These are phyloP conservation scores for Suillus placidus DNA, from an alignment of 768 basidiomycete species.

Conservation along the genomic window DNA sequence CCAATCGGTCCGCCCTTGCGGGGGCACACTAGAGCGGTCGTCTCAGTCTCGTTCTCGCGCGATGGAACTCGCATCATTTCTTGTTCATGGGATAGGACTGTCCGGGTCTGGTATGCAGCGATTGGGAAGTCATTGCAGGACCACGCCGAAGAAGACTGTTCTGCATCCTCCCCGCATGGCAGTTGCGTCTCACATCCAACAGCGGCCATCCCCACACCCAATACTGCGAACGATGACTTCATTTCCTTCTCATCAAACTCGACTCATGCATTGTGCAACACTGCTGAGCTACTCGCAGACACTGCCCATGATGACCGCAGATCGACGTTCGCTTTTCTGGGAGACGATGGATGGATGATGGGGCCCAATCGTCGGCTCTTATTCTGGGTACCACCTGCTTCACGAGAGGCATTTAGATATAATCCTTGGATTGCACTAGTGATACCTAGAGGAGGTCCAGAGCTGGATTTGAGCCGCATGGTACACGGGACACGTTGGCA, in stretches of 20 bases:
- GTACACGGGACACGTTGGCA: neutral
- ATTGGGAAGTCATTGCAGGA: neutral
- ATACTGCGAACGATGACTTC: neutral
- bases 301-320: neutral
- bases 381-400: neutral
- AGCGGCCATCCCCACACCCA: neutral
- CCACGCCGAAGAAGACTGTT: neutral
- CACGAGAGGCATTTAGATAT: neutral
- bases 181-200: too few relatives aligned
- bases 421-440: neutral
- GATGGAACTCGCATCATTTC: too few relatives aligned
- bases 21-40: too few relatives aligned
- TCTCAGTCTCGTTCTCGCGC: too few relatives aligned
- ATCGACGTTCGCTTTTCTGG: neutral
- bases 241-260: slow-evolving; percentile 2
- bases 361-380: neutral
- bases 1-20: too few relatives aligned
- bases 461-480: neutral
- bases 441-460: neutral
- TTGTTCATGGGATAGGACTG: too few relatives aligned
- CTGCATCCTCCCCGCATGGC: neutral
- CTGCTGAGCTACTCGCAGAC: neutral
- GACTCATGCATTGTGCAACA: neutral
- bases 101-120: too few relatives aligned
- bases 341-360: neutral